Base-by-base conservation (phyloP, 202 grass and related monocot species). In the Saccharum hybrid region DNA sequence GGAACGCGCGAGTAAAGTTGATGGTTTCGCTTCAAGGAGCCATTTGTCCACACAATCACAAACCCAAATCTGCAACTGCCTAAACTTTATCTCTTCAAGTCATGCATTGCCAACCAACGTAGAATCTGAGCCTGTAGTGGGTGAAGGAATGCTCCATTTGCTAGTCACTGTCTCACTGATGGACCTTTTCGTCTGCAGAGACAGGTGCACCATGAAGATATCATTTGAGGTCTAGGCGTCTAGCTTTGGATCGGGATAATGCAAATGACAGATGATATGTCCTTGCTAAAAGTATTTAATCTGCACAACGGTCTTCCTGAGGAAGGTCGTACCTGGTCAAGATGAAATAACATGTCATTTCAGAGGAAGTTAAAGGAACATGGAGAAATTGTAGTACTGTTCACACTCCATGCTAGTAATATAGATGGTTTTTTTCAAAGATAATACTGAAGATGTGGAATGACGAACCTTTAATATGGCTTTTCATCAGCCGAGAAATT, bases 271-370 rank as follows among this genome's bases (percentile, higher is more conserved):
- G 21, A 51, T 73, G 38, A 22, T 13, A 36, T 49, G 65, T 40
- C 61, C 11, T 63, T 19, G 61, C 43, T 63, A 66, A 68, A 62
- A 61, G 1, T 68, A 39, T 74, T 68, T 51, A 51, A 18, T 34
- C 11, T 54, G 39, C 68, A 68, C 21, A 48, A 40, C 7, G 39
- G 41, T 69, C 16, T 63, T 16, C 38, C 40, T 51, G 51, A 59
- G 76, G 75, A 45, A 75, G 86, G 68, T 71, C 71, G 73, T 72
- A 82, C 30, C 79, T 68, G 72, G 62, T 74, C 28, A 88, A 59
- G 36, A 59, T 46, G 43, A 8, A 63, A 15, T 13, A 43, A 13
- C 22, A 26, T 62, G 1, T 62, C 10, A 30, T 12, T 28, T 28
- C 26, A 63, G 26, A 31, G 10, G 26, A 63, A 14, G 26, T 7